A percentile compares a stretch with the other conserved stretches of the same genome.
Conservation (phyloP, 2,329 filamentous ascomycete species). For the Epichloe aotearoae region DNA sequence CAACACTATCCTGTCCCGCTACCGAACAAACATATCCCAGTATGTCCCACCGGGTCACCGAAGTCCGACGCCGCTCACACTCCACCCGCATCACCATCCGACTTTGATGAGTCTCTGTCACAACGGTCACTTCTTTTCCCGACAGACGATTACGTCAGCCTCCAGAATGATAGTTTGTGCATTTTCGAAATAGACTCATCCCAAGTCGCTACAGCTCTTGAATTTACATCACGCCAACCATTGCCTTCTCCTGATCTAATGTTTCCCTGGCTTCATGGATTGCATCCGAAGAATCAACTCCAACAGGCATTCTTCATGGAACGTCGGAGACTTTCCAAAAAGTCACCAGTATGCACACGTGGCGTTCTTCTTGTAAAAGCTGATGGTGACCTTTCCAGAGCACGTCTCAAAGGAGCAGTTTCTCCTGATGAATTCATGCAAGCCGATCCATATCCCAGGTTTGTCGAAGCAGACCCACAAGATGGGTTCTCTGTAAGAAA, state of each 20-base stretch:
- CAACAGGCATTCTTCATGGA: constrained; percentile 84
- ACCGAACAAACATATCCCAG: constrained; percentile 83
- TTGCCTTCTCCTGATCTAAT: constrained; percentile 75
- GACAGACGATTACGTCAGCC: constrained; percentile 45
- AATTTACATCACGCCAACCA: constrained; percentile 64
- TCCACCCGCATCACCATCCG: constrained; percentile 52
- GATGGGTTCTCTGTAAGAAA: constrained; percentile 94
- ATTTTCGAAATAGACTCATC: constrained; percentile 62
- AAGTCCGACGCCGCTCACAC: constrained; percentile 40
- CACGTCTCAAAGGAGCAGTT: constrained; percentile 78
- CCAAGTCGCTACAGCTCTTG: constrained; percentile 57
- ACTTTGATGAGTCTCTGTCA: constrained; percentile 33
- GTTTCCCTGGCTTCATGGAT: constrained; percentile 91
- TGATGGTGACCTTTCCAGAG: constrained; percentile 59
- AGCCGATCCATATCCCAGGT: constrained; percentile 37
- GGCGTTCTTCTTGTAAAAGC: constrained; percentile 80
- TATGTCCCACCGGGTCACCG: constrained; percentile 69
- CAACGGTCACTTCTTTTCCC: constrained; percentile 64
- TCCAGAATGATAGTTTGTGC: constrained; percentile 39
- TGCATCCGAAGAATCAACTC: constrained; percentile 78
- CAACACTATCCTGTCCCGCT: constrained; percentile 32
- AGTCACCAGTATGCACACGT: constrained; percentile 59
- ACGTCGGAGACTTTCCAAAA: constrained; percentile 56
- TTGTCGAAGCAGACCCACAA: constrained; percentile 71
- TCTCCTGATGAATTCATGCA: constrained; percentile 68